These are phyloP conservation scores for Parastagonospora nodorum DNA, from an alignment of 2,329 filamentous ascomycete species.

Conservation along the genomic window DNA sequence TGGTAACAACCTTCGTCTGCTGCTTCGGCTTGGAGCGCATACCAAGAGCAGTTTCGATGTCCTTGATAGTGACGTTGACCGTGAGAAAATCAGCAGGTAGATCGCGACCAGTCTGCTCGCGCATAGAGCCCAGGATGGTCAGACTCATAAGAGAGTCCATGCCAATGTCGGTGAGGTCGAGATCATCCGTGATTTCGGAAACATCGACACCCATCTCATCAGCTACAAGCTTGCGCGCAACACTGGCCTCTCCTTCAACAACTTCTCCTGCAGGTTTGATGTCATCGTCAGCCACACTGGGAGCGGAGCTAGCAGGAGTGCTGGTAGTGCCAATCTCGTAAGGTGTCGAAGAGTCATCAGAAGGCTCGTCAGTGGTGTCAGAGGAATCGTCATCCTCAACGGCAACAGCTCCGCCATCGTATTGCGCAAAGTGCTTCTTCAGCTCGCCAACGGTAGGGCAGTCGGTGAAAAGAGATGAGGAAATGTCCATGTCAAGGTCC, in stretches of 20 bases:
- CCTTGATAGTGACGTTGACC: constrained; percentile 65
- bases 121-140: constrained; percentile 57
- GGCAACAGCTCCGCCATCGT: constrained; percentile 48
- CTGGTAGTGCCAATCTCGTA: constrained; percentile 49
- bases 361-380: constrained; percentile 45
- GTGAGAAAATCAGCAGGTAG: constrained; percentile 62
- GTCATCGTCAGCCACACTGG: constrained; percentile 52
- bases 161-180: constrained; percentile 65
- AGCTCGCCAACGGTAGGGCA: constrained; percentile 64
- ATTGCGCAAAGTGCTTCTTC: constrained; percentile 61
- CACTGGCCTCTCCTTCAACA: constrained; percentile 48
- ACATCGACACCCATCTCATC: constrained; percentile 70
- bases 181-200: constrained; percentile 57
- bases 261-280: constrained; percentile 36
- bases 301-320: constrained; percentile 56
- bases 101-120: constrained; percentile 57
- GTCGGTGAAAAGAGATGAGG: constrained; percentile 64
- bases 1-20: constrained; percentile 35
- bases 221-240: constrained; percentile 56
- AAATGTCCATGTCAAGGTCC: constrained; percentile 64
- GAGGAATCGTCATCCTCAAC: constrained; percentile 50
- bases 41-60: constrained; percentile 68
- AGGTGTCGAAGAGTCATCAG: constrained; percentile 49
- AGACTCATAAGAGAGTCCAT: constrained; percentile 61
- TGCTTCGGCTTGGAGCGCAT: constrained; percentile 53